Evolutionary conservation across 2,329 filamentous ascomycete species (phyloP).

Genomic region (Thyridium curvatum): DNA sequence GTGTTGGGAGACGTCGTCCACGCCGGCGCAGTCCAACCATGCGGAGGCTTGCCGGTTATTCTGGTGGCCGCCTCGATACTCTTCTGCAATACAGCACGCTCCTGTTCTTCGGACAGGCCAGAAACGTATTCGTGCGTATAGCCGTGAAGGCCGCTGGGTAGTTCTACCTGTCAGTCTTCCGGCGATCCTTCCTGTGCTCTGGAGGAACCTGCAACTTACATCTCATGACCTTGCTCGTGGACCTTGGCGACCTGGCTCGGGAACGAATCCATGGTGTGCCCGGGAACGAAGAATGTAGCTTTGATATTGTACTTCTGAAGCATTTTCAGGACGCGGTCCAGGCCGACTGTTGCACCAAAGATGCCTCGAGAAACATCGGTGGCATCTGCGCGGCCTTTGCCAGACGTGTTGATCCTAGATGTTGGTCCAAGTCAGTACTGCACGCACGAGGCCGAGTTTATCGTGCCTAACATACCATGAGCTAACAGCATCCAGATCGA

Average conservation of each 20-base stretch:
- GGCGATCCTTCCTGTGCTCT: no score
- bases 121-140: conserved; percentile 40
- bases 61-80: no score
- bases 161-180: no score
- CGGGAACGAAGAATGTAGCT: conserved; percentile 47
- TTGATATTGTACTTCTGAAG: conserved; percentile 69
- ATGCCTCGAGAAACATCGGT: conserved; percentile 43
- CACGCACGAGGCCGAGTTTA: no score
- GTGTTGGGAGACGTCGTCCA: conserved; percentile 59
- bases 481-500: no score
- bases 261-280: conserved; percentile 42
- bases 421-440: no score
- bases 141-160: conserved; percentile 31
- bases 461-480: no score
- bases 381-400: no score
- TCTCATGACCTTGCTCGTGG: conserved; percentile 39
- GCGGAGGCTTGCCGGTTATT: conserved; percentile 10
- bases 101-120: conserved; percentile 37
- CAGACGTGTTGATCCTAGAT: no score
- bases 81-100: conserved; percentile 35
- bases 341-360: conserved; percentile 63
- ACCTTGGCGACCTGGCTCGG: conserved; percentile 37
- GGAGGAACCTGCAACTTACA: no score
- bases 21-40: background rate
- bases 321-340: conserved; percentile 59